A percentile compares a stretch with the other conserved stretches of the same genome.
These are phyloP conservation scores for Cutaneotrichosporon curvatum DNA, from an alignment of 1,284 basidiomycete species.

Conservation along the genomic window DNA sequence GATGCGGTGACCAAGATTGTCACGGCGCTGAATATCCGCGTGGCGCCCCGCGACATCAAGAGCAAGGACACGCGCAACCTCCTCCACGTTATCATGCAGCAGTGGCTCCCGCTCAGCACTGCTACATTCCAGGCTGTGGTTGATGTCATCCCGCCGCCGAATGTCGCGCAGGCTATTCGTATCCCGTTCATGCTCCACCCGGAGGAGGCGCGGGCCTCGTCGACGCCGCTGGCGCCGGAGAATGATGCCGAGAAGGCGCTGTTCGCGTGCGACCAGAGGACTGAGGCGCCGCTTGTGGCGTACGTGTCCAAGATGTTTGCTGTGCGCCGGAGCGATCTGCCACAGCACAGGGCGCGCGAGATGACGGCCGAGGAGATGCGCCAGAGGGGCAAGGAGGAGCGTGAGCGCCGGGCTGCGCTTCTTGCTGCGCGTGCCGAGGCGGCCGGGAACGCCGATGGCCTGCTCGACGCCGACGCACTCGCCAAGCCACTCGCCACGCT, in stretches of 20 bases:
- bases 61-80: slow-evolving; percentile 83
- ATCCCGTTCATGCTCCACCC: slow-evolving; percentile 93
- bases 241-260: slow-evolving; percentile 77
- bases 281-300: slow-evolving; percentile 62
- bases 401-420: slow-evolving; percentile 51
- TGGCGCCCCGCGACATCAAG: slow-evolving; percentile 81
- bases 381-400: slow-evolving; percentile 57
- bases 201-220: slow-evolving; percentile 48
- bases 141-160: slow-evolving; percentile 83
- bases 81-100: slow-evolving; percentile 79
- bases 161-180: slow-evolving; percentile 70
- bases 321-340: slow-evolving; percentile 68
- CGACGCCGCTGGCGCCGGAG: slow-evolving; percentile 51
- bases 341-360: slow-evolving; percentile 70
- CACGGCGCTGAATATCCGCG: slow-evolving; percentile 69
- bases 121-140: slow-evolving; percentile 88
- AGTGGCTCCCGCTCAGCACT: slow-evolving; percentile 93
- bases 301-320: slow-evolving; percentile 99
- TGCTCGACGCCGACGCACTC: slow-evolving; percentile 21
- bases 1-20: slow-evolving; percentile 89
- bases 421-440: slow-evolving; percentile 32
- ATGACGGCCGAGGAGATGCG: slow-evolving; percentile 85
- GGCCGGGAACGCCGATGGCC: slow-evolving; percentile 13
- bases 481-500: slow-evolving; percentile 24
- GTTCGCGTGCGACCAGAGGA: slow-evolving; percentile 61